Evolutionary conservation across 805 yeast species (phyloP).

Genomic region (Kodamaea sagamina): DNA sequence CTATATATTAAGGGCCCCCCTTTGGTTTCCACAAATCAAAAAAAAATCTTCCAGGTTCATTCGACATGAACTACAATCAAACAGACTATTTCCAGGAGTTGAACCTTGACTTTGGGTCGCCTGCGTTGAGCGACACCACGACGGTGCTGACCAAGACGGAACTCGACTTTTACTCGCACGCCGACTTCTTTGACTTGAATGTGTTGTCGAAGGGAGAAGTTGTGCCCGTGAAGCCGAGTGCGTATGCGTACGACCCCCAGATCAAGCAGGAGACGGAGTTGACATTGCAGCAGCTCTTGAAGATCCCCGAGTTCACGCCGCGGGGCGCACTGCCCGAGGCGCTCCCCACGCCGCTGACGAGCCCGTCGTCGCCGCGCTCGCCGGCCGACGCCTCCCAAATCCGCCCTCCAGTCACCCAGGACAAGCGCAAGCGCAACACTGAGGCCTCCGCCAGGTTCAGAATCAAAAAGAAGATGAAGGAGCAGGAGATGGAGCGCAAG

Average conservation of each 20-base stretch:
- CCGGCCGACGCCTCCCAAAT: no score
- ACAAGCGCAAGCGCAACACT: conserved; percentile 83
- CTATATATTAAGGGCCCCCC: conserved; percentile 4
- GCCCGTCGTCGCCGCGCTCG: conserved; percentile 8
- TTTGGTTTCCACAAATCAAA: neutral
- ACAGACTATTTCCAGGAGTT: conserved; percentile 42
- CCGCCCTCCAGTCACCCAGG: conserved; percentile 46
- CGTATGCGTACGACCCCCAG: neutral
- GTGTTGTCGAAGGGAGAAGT: conserved; percentile 25
- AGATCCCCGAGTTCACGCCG: conserved; percentile 3
- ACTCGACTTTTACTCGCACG: conserved; percentile 41
- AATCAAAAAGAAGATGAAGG: conserved; percentile 86
- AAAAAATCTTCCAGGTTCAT: conserved; percentile 1
- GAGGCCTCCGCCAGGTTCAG: conserved; percentile 95
- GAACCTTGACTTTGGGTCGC: conserved; percentile 39
- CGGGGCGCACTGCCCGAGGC: neutral
- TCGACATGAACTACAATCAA: conserved; percentile 42
- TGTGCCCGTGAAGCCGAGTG: conserved; percentile 15
- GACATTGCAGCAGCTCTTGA: conserved; percentile 8
- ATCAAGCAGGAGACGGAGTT: conserved; percentile 1
- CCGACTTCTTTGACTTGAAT: conserved; percentile 44
- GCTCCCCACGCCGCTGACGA: conserved; percentile 2
- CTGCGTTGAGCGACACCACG: conserved; percentile 12
- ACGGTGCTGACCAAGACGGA: conserved; percentile 22
- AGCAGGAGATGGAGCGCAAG: conserved; percentile 83